Base-by-base conservation (phyloP, 2,329 filamentous ascomycete genomes). In the Venturia carpophila region DNA sequence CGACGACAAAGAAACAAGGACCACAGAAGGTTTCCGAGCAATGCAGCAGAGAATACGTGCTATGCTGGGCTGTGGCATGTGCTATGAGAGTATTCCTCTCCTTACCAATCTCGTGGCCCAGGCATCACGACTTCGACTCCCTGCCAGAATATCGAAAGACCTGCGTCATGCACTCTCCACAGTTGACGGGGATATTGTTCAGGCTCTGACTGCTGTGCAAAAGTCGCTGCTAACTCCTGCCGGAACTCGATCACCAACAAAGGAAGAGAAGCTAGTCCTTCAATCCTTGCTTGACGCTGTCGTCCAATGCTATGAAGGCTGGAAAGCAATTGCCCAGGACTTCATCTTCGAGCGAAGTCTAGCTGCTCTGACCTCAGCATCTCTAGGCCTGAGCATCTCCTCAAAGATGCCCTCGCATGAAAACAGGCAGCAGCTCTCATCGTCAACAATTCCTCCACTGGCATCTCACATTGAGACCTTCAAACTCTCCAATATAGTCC, bases 181-280 rank as follows among this genome's bases (percentile, higher is more conserved):
- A 2, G 67, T 77, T 19, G 76, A 78, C 69, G 75, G 73, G 1
- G 73, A 76, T 52, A 70, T 76, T 45, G 72, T 77, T 17, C 75
- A 76, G 67, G 69, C 73, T 9, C 67, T 74, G 39, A 77, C 75
- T 5, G 75, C 74, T 1, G 68, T 76, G 5, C 73, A 76, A 65
- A 76, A 76, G 65, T 68, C 65, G 7, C 64, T 74, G 45, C 66
- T 70, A 17, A 64, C 67, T 1, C 60, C 68, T 13, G 67, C 69
- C 0, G 71, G 72, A 27, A 56, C 64, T 3, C 62, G 70, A 24
- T 49, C 68, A 1, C 45, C 70, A 11, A 66, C 68, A n/a, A 62
- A 67, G 0, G 67, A 69, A 11, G 69, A 69, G 64, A 60, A 49
- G 2, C 34, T 21, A 2, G 37, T 62, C 47, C 45, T 47, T 21